A percentile compares a stretch with the other conserved stretches of the same genome.
Evolutionary conservation across 2,329 filamentous ascomycete species (phyloP).

Genomic region (Cladosporium sp.): DNA sequence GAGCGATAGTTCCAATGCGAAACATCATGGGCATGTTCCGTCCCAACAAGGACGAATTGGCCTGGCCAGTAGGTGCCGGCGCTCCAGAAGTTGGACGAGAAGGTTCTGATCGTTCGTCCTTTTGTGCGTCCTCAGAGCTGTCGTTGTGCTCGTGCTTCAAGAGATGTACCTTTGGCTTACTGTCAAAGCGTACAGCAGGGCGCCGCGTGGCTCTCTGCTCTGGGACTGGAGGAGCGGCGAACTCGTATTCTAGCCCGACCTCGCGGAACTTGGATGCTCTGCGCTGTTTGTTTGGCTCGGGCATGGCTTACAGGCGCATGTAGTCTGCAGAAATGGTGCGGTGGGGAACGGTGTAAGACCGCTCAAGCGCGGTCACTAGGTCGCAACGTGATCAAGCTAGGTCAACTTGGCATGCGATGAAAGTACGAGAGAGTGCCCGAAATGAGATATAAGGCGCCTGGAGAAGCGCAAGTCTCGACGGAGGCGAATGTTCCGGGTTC

Average conservation of each 20-base stretch:
- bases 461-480: neutral
- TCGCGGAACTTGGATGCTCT: conserved; percentile 6
- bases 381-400: conserved; percentile 9
- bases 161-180: conserved; percentile 9
- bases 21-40: conserved; percentile 3
- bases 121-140: neutral
- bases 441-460: neutral
- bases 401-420: conserved; percentile 2
- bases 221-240: conserved; percentile 1
- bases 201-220: conserved; percentile 8
- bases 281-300: neutral
- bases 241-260: conserved; percentile 11
- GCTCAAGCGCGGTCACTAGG: conserved; percentile 4
- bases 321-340: conserved; percentile 1
- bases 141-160: neutral
- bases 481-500: neutral
- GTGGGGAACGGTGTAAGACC: neutral
- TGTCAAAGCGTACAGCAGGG: conserved; percentile 8
- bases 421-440: neutral
- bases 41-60: neutral
- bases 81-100: neutral
- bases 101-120: neutral
- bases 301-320: conserved; percentile 10
- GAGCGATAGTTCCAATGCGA: conserved; percentile 1
- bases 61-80: neutral